A percentile compares a stretch with the other conserved stretches of the same genome.
phyloP scores from a whole-genome alignment of 1,139 yeast species.

The Debaryomyces udenii region DNA sequence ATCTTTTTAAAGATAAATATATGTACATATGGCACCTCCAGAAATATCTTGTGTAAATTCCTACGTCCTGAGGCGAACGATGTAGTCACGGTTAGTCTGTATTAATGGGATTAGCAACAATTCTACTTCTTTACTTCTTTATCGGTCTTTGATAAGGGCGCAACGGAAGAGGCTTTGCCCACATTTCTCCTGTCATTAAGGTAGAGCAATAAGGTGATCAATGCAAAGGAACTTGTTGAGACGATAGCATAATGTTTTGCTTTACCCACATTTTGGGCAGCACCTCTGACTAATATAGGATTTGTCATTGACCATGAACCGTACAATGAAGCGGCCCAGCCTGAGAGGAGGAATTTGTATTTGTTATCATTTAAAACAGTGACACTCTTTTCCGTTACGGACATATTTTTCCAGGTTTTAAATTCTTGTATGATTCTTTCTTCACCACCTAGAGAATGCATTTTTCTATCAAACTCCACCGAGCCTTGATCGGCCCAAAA shows the following conservation, averaged over 20 bases:
- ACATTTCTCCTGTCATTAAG: background rate
- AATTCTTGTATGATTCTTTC: slow-evolving; percentile 49
- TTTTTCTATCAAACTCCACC: slow-evolving; percentile 46
- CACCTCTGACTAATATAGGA: slow-evolving; percentile 65
- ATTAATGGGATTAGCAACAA: too few relatives aligned
- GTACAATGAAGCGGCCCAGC: slow-evolving; percentile 87
- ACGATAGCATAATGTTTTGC: slow-evolving; percentile 96
- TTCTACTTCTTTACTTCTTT: too few relatives aligned
- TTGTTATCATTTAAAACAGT: slow-evolving; percentile 58
- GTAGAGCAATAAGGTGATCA: slow-evolving; percentile 45
- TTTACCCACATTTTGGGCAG: slow-evolving; percentile 84
- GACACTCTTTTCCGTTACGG: slow-evolving; percentile 48
- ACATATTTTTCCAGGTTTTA: slow-evolving; percentile 52
- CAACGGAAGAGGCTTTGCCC: background rate
- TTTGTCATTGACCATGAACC: slow-evolving; percentile 82
- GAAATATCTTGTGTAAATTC: too few relatives aligned
- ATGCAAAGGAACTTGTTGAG: slow-evolving; percentile 63
- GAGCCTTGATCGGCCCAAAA: slow-evolving; percentile 54
- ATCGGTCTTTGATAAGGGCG: too few relatives aligned
- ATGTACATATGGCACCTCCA: too few relatives aligned
- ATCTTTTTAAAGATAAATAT: too few relatives aligned
- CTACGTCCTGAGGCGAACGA: too few relatives aligned
- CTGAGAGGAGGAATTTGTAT: slow-evolving; percentile 72
- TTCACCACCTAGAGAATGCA: slow-evolving; percentile 39
- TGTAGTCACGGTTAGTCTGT: too few relatives aligned